These are phyloP conservation scores for Immersiella caudata DNA, from an alignment of 495 filamentous ascomycete genomes.

Conservation along the genomic window DNA sequence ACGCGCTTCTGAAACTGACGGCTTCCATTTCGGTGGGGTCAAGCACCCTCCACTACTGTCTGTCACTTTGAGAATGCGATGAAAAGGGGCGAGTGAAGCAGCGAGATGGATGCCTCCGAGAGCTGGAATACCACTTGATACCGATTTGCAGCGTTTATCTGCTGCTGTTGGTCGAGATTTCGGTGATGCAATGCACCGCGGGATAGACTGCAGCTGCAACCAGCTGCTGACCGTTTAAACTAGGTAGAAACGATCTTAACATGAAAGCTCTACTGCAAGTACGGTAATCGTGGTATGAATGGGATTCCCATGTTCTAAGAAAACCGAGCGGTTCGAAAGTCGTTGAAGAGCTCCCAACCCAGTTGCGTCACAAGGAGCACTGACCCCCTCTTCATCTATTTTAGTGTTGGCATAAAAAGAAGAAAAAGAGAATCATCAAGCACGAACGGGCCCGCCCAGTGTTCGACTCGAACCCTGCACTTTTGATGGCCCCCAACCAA, in stretches of 20 bases:
- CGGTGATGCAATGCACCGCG: slow-evolving; percentile 15
- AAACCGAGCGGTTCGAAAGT: not conserved
- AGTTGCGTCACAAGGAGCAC: slow-evolving; percentile 12
- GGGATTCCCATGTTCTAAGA: not conserved
- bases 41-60: too few species aligned
- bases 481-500: not conserved
- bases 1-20: slow-evolving; percentile 23
- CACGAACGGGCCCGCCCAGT: not conserved
- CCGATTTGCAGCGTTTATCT: not conserved
- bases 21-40: not conserved
- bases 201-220: slow-evolving; percentile 19
- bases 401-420: not conserved
- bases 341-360: not conserved
- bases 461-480: not conserved
- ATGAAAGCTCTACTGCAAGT: not conserved
- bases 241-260: not conserved
- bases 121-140: not conserved
- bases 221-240: slow-evolving; percentile 1
- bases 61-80: not conserved
- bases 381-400: not conserved
- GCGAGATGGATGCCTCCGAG: slow-evolving; percentile 1
- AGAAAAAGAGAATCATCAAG: not conserved
- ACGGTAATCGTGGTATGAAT: not conserved
- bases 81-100: not conserved
- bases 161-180: slow-evolving; percentile 18